phyloP scores from a whole-genome alignment of 352 stramenopile genomes.

The Globisporangium nagaii region DNA sequence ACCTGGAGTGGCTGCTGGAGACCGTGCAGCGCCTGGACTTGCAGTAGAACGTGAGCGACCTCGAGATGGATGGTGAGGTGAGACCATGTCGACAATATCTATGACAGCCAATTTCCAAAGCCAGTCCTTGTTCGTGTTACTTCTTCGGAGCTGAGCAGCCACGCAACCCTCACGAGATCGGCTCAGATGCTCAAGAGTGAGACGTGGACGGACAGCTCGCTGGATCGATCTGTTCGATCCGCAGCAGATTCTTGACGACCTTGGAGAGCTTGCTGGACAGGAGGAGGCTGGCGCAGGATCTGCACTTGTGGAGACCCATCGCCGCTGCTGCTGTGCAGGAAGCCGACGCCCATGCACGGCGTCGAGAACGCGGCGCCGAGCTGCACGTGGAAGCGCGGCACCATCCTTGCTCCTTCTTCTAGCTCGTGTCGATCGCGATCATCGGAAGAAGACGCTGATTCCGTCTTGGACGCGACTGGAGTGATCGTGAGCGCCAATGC shows the following conservation, averaged over 20 bases:
- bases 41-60: no score
- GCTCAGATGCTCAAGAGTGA: conserved; percentile 3
- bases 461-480: not conserved
- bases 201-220: not conserved
- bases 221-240: not conserved
- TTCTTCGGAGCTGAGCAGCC: no score
- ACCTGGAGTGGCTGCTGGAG: conserved; percentile 64
- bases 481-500: conserved; percentile 30
- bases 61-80: no score
- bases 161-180: no score
- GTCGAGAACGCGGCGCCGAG: conserved; percentile 59
- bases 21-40: conserved; percentile 57
- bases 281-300: conserved; percentile 31
- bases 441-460: no score
- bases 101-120: no score
- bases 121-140: no score
- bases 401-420: no score
- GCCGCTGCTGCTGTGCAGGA: conserved; percentile 19
- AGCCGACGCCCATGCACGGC: conserved; percentile 61
- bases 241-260: no score
- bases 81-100: no score
- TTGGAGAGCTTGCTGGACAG: no score
- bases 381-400: conserved; percentile 18
- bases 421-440: no score
- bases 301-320: conserved; percentile 26